These are phyloP conservation scores for Blastobotrys capitulatus DNA, from an alignment of 1,139 yeast genomes.

Conservation along the genomic window DNA sequence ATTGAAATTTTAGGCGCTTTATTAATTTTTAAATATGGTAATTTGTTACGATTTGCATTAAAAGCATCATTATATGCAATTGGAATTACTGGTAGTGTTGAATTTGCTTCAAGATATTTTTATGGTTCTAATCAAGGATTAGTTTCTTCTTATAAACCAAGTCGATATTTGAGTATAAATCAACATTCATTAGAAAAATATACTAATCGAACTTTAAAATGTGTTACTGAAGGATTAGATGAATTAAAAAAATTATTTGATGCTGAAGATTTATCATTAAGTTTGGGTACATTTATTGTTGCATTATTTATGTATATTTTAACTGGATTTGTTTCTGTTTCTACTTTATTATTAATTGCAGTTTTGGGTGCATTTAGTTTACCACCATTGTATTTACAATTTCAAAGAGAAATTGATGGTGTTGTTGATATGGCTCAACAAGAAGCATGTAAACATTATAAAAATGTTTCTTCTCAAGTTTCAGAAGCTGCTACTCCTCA, in stretches of 20 bases:
- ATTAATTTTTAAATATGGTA: constrained; percentile 61
- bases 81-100: constrained; percentile 30
- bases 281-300: constrained; percentile 66
- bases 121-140: constrained; percentile 31
- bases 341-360: constrained; percentile 54
- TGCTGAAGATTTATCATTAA: constrained; percentile 60
- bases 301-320: constrained; percentile 63
- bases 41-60: constrained; percentile 64
- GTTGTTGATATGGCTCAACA: constrained; percentile 54
- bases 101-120: constrained; percentile 32
- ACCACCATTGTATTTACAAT: constrained; percentile 68
- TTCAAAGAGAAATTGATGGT: constrained; percentile 79
- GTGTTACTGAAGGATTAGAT: constrained; percentile 27
- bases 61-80: constrained; percentile 38
- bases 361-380: constrained; percentile 64
- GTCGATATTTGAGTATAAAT: constrained; percentile 30
- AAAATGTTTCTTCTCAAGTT: constrained; percentile 51
- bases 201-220: constrained; percentile 28
- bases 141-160: constrained; percentile 32
- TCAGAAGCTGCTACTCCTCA: constrained; percentile 39
- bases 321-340: constrained; percentile 72
- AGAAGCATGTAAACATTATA: constrained; percentile 51
- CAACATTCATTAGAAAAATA: constrained; percentile 31
- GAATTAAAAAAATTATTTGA: constrained; percentile 56
- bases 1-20: constrained; percentile 58